Evolutionary conservation across 2,329 filamentous ascomycete species (phyloP), one percentile per base, ranked within the genome.

Genomic region (Colletotrichum kahawae): DNA sequence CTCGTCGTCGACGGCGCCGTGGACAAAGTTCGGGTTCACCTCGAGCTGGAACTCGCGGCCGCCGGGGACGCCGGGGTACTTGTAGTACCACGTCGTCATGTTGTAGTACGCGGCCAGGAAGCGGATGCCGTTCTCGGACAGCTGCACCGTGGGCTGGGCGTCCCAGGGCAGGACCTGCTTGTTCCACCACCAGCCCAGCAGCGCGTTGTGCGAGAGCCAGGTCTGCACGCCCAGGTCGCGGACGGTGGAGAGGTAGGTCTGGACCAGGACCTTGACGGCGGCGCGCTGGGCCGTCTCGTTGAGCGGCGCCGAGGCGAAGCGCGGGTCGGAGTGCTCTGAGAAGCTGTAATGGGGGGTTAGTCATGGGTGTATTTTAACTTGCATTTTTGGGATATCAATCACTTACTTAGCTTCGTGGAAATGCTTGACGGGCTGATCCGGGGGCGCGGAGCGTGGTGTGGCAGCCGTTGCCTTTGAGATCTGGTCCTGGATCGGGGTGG

Each of bases 181-280:
- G 79, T 95, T 95, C 94, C 94, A 96, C 94, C 94, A 96, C 95
- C 95, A 97, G 8, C 94, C 95, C 36, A 97, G 86, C 34, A 96
- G 85, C n/a, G 93, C 94, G n/a, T 94, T 93, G 81, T 96, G 94
- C 79, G 95, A 94, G 75, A 96, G 90, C 95, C 95, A 96, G 7
- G 94, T 95, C 82, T 96, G 92, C 73, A 95, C 83, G 3, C 91
- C 90, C 34, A 94, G 87, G 48, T 91, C 89, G 64, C 87, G 85
- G 80, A 94, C 93, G 34, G 92, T 94, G 56, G 89, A 86, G 63
- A 96, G 87, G 82, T 95, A 96, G 33, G 94, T 92, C 79, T 92
- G 91, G 67, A 95, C 88, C 78, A 96, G 90, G 77, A 92, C 88
- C 66, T 88, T 89, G 73, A 95, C 87, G 2, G 90, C 92, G 33